Evolutionary conservation across 768 basidiomycete genomes (phyloP).

Genomic region (Pisolithus tinctorius): DNA sequence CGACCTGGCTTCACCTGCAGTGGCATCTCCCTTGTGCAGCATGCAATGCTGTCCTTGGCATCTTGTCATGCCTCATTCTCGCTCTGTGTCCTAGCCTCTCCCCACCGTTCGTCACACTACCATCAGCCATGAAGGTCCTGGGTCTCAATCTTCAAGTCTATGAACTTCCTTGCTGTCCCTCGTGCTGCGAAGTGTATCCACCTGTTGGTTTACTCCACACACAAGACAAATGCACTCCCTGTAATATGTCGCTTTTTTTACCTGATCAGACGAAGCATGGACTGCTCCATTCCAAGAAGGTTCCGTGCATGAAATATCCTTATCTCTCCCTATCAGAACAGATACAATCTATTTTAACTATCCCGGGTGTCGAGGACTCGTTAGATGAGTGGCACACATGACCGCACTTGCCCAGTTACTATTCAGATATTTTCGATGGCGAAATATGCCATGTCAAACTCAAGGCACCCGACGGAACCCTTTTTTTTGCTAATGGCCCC

Average conservation of each 20-base stretch:
- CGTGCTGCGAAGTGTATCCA: conserved; percentile 15
- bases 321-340: conserved; percentile 3
- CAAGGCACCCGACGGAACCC: conserved; percentile 18
- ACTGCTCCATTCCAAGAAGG: neutral
- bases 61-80: conserved; percentile 10
- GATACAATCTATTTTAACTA: neutral
- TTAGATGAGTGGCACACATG: conserved; percentile 12
- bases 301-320: conserved; percentile 1
- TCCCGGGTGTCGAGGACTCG: conserved; percentile 3
- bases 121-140: conserved; percentile 3
- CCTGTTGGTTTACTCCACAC: too few species aligned
- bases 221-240: neutral
- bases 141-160: conserved; percentile 6
- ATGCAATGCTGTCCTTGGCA: conserved; percentile 16
- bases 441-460: conserved; percentile 15
- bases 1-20: too few species aligned
- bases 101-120: conserved; percentile 14
- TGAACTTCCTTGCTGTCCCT: conserved; percentile 16
- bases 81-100: conserved; percentile 2
- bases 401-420: conserved; percentile 3
- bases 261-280: neutral
- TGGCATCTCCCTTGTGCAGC: too few species aligned
- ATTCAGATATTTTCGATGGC: conserved; percentile 24
- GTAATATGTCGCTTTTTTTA: neutral
- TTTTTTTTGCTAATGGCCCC: too few species aligned